Conservation (phyloP, 441 rosid species). For the Populus tomentosa region DNA sequence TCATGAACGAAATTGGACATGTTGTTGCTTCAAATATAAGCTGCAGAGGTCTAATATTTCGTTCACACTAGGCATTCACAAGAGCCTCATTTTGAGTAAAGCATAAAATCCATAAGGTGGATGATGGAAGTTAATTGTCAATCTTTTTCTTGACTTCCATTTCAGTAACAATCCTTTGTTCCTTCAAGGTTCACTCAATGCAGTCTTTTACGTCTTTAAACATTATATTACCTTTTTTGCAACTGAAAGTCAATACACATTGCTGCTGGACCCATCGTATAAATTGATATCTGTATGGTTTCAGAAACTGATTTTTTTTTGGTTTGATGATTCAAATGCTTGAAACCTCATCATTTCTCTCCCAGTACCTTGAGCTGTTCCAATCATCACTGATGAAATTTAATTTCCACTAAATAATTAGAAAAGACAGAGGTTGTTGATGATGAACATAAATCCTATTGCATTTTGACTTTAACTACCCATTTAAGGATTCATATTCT, state of each 20-base stretch:
- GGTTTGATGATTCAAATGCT: not conserved
- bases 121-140: not conserved
- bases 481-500: conserved; percentile 7
- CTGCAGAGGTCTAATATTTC: not conserved
- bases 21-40: not conserved
- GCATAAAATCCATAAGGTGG: not conserved
- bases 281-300: not conserved
- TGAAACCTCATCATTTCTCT: not conserved
- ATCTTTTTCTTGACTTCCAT: not conserved
- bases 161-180: not conserved
- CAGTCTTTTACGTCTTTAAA: not conserved
- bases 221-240: not conserved
- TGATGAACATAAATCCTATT: not conserved
- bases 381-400: not conserved
- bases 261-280: not conserved
- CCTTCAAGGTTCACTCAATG: not conserved
- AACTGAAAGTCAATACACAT: not conserved
- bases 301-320: not conserved
- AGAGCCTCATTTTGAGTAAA: not conserved
- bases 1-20: not conserved
- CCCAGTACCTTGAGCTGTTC: conserved; percentile 8
- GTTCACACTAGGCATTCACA: not conserved
- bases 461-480: not conserved
- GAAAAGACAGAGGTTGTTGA: not conserved
- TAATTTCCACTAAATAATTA: conserved; percentile 3